phyloP scores from a whole-genome alignment of 139 green algal genomes.

The Astrephomene gubernaculifera region DNA sequence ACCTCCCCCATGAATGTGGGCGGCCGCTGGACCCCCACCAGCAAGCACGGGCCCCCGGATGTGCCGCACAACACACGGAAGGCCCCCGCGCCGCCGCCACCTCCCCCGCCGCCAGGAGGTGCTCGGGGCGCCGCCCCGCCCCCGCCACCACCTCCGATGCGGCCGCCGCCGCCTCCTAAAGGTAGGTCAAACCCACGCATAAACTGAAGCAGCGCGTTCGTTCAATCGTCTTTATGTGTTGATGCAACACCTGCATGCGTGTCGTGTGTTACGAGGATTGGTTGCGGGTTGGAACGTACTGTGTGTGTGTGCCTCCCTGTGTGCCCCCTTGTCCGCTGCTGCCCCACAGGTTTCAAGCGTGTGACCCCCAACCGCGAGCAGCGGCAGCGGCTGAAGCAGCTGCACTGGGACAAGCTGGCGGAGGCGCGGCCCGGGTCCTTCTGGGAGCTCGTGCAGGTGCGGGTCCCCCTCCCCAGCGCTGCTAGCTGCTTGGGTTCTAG shows the following conservation, averaged over 20 bases:
- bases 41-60: neutral
- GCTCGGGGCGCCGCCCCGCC: neutral
- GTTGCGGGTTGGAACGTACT: too few relatives aligned
- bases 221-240: too few relatives aligned
- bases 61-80: neutral
- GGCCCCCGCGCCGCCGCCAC: constrained; percentile 7
- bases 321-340: too few relatives aligned
- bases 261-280: too few relatives aligned
- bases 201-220: too few relatives aligned
- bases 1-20: constrained; percentile 9
- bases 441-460: constrained; percentile 65
- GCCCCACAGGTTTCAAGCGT: constrained; percentile 28
- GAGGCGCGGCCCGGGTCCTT: constrained; percentile 67
- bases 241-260: too few relatives aligned
- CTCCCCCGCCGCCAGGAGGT: neutral
- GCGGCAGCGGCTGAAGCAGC: constrained; percentile 76
- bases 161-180: neutral
- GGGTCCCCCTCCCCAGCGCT: too few relatives aligned
- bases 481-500: too few relatives aligned
- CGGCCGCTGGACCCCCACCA: constrained; percentile 18
- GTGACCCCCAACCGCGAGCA: constrained; percentile 60
- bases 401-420: constrained; percentile 91
- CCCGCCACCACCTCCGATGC: constrained; percentile 12
- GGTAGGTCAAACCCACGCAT: too few relatives aligned
- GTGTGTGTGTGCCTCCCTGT: too few relatives aligned